Conservation (phyloP, 1,139 yeast genomes). For the Blastobotrys malaysiensis region DNA sequence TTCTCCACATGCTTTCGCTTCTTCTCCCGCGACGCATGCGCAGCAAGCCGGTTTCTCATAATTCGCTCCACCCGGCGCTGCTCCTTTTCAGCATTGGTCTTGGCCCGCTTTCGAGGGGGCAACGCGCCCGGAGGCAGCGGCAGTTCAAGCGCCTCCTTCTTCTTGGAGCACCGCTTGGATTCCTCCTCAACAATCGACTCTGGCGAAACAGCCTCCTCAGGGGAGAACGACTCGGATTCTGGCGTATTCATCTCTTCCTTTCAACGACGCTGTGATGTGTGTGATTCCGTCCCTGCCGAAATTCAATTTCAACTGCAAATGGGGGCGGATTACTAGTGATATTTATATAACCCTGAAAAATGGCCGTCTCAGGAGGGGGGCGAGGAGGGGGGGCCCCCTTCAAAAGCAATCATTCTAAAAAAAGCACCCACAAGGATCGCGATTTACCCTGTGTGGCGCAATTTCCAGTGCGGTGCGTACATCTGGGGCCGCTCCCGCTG, state of each 20-base stretch:
- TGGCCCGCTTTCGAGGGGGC: slow-evolving; percentile 95
- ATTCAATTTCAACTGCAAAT: not conserved
- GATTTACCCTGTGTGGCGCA: not conserved
- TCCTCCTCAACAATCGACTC: not conserved
- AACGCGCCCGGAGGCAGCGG: slow-evolving; percentile 44
- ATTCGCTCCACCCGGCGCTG: slow-evolving; percentile 92
- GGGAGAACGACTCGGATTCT: slow-evolving; percentile 5
- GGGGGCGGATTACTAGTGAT: not conserved
- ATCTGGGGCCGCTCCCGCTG: not conserved
- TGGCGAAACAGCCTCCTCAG: not conserved
- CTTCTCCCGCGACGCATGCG: slow-evolving; percentile 95
- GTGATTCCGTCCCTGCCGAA: not conserved
- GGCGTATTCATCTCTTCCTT: slow-evolving; percentile 9
- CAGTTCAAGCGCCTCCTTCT: slow-evolving; percentile 22
- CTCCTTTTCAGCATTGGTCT: slow-evolving; percentile 94
- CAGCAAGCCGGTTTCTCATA: slow-evolving; percentile 90
- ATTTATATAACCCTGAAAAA: not conserved
- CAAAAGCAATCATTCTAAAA: slow-evolving; percentile 1
- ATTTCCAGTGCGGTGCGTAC: not conserved
- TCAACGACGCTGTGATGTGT: slow-evolving; percentile 2
- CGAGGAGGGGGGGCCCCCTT: not conserved
- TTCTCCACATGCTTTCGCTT: slow-evolving; percentile 88
- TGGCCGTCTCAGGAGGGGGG: slow-evolving; percentile 1
- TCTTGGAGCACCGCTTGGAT: slow-evolving; percentile 1
- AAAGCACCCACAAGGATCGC: not conserved